Conservation (phyloP, 202 grass and related monocot genomes). For the Eragrostis tef region DNA sequence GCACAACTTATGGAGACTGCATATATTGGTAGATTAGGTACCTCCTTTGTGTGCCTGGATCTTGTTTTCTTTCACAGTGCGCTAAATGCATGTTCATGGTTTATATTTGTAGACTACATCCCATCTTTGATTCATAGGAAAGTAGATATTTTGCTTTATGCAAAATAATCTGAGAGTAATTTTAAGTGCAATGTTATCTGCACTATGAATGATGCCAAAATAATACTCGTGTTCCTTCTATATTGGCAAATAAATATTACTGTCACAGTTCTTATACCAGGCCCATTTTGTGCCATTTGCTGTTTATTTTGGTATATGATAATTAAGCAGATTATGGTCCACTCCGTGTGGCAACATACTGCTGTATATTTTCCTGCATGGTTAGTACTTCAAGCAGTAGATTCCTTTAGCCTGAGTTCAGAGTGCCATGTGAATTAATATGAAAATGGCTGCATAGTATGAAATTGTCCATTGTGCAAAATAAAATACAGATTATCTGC, state of each 20-base stretch:
- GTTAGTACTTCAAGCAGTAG: not conserved
- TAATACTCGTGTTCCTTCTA: conserved; percentile 10
- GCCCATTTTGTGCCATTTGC: not conserved
- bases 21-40: conserved; percentile 91
- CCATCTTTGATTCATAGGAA: not conserved
- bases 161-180: conserved; percentile 2
- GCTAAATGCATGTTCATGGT: conserved; percentile 16
- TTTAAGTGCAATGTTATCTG: not conserved
- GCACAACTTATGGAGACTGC: conserved; percentile 94
- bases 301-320: not conserved
- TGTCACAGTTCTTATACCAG: not conserved
- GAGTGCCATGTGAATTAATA: not conserved
- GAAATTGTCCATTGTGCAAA: conserved; percentile 16
- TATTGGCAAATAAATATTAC: not conserved
- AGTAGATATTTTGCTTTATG: not conserved
- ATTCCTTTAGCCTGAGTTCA: conserved; percentile 3
- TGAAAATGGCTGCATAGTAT: not conserved
- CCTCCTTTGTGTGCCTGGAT: conserved; percentile 13
- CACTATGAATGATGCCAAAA: not conserved
- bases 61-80: conserved; percentile 24
- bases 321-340: not conserved
- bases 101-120: not conserved
- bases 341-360: not conserved
- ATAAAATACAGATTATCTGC: not conserved
- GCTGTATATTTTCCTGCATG: not conserved